Base-by-base conservation (phyloP, 306 rosid genomes). In the Prunus armeniaca region DNA sequence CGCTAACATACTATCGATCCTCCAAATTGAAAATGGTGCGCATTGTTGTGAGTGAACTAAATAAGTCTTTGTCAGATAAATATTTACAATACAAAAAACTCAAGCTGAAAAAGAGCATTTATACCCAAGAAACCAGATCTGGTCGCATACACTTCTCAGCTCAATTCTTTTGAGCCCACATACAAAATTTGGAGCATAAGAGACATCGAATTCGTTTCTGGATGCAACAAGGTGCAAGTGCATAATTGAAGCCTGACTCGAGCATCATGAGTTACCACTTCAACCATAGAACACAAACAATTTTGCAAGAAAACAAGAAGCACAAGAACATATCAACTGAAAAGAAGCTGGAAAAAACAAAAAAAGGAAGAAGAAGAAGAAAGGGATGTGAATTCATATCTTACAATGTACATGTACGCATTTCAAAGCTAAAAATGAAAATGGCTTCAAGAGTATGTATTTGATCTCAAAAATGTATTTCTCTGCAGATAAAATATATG, bases 401-500 rank as follows among this genome's bases (percentile, higher is more conserved):
- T 46, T 78, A 78, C 27, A 19, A 32, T 32, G 67, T 46, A 50
- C 9, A 43, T 22, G 52, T 41, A 41, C 69, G 78, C 77, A 80
- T 52, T 80, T 69, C 69, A 20, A 45, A 67, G 56, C 62, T 12
- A 34, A 57, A 73, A 17, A 47, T 0, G 41, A 32, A 32, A 15
- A 65, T 71, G 45, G 62, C 27, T 65, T 45, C 79, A 38, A 58
- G 56, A 45, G 62, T 17, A 77, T 30, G 58, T 55, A 57, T 28
- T 70, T 34, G 75, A 76, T 72, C 80, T 78, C 70, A 69, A 51
- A 46, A 64, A 72, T 57, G 69, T 64, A 52, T 79, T 72, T 64
- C 60, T 78, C 77, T 34, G 74, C 58, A 2, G 43, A 85, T 74
- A 82, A 76, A 54, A 78, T 57, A 73, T 56, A 63, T 66, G 72